These are phyloP conservation scores for Gloeostereum incarnatum DNA, from an alignment of 768 basidiomycete genomes.

Conservation along the genomic window DNA sequence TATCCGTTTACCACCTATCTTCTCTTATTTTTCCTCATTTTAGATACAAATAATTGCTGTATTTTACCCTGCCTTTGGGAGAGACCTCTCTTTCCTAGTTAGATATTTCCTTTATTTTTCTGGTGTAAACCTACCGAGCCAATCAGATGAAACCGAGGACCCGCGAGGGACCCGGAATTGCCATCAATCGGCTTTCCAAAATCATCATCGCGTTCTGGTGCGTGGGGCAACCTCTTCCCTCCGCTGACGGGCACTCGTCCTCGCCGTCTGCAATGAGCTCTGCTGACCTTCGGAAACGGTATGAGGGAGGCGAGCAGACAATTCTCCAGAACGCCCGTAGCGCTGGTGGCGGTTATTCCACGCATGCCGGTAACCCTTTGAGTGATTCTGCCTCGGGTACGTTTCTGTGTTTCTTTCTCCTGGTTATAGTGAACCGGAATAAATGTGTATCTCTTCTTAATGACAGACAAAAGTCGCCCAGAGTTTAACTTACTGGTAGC, in stretches of 20 bases:
- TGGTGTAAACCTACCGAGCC: slow-evolving; percentile 3
- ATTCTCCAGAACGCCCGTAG: slow-evolving; percentile 16
- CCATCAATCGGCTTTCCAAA: slow-evolving; percentile 40
- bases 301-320: slow-evolving; percentile 31
- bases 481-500: slow-evolving; percentile 72
- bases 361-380: slow-evolving; percentile 13
- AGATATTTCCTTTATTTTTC: no score
- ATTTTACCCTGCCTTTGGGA: slow-evolving; percentile 3
- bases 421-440: not conserved
- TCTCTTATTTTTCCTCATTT: no score
- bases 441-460: not conserved
- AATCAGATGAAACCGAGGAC: not conserved
- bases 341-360: slow-evolving; percentile 12
- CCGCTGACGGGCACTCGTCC: slow-evolving; percentile 38
- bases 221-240: slow-evolving; percentile 46
- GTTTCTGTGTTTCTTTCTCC: slow-evolving; percentile 1
- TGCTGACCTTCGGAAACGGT: slow-evolving; percentile 38
- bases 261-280: slow-evolving; percentile 50
- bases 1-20: no score
- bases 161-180: not conserved
- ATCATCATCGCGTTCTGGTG: slow-evolving; percentile 62
- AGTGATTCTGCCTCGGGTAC: slow-evolving; percentile 9
- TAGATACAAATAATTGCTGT: no score
- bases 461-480: slow-evolving; percentile 2
- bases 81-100: not conserved